Base-by-base conservation (phyloP, 352 stramenopile species). In the Phytophthora multivora region DNA sequence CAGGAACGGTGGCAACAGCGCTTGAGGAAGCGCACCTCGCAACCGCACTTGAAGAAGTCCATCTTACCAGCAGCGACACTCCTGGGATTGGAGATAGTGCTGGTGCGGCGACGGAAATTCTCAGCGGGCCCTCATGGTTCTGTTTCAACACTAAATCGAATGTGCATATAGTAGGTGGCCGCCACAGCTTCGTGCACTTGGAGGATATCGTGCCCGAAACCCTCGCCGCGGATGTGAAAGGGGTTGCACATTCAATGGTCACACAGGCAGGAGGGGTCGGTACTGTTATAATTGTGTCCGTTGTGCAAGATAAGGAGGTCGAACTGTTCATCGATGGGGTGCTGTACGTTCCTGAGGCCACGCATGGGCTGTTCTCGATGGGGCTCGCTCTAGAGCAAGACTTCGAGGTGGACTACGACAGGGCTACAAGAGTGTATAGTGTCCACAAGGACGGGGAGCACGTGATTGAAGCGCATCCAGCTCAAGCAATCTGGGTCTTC, bases 111-210 rank as follows among this genome's bases (percentile, higher is more conserved):
- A n/a, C n/a, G n/a, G n/a, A n/a, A n/a, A n/a, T n/a, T n/a, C n/a
- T n/a, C n/a, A n/a, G n/a, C n/a, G n/a, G n/a, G n/a, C 21, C 5
- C 21, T 16, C 9, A 1, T 41, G 23, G 41, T 51, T 10, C 4
- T 59, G 30, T 40, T 59, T 59, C 15, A 30, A 51, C 40, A 59
- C 51, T 8, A 39, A 25, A 35, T 50, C 51, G 9, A 59, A 59
- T 15, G 39, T 35, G 26, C 40, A 59, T 11, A 35, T 59, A 3
- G 25, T 45, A 16, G 49, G 18, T 0, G 49, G 28, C 5, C 49
- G 7, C 5, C 5, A 43, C 15, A 19, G 13, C 4, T 56, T 56
- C 26, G 21, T 47, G n/a, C 21, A 56, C 11, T n/a, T 56, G 13
- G 35, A 56, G 16, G 49, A 56, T 25, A 54, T 56, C 16, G 15